phyloP scores from a whole-genome alignment of 495 filamentous ascomycete genomes.

The Penicillium mononematosum region DNA sequence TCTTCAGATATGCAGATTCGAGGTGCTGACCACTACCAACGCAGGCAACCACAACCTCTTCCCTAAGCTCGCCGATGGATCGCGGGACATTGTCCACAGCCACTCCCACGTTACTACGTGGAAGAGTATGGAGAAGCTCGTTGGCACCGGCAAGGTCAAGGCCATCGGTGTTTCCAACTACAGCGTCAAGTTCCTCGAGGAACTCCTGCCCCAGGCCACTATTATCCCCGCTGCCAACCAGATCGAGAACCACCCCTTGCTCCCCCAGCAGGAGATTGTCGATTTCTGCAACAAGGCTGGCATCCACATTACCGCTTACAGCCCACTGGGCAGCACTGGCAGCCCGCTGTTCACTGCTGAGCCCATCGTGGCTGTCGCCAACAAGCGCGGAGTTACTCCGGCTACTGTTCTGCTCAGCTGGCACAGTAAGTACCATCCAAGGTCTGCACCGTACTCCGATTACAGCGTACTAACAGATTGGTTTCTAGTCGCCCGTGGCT shows the following conservation, averaged over 20 bases:
- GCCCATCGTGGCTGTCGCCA: slow-evolving; percentile 65
- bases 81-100: slow-evolving; percentile 62
- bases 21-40: background rate
- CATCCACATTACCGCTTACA: slow-evolving; percentile 75
- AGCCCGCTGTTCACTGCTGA: slow-evolving; percentile 68
- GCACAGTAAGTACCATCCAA: slow-evolving; percentile 55
- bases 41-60: slow-evolving; percentile 72
- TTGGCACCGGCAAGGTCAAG: slow-evolving; percentile 64
- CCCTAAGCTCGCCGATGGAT: slow-evolving; percentile 69
- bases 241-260: slow-evolving; percentile 77
- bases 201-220: slow-evolving; percentile 64
- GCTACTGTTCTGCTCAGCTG: slow-evolving; percentile 70
- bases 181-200: slow-evolving; percentile 67
- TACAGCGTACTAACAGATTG: slow-evolving; percentile 1
- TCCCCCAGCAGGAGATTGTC: slow-evolving; percentile 85
- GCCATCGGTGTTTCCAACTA: slow-evolving; percentile 86
- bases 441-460: background rate
- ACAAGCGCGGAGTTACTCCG: slow-evolving; percentile 63
- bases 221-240: slow-evolving; percentile 83
- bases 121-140: slow-evolving; percentile 75
- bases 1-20: slow-evolving; percentile 2
- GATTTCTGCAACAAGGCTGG: slow-evolving; percentile 71
- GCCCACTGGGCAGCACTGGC: slow-evolving; percentile 74
- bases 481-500: slow-evolving; percentile 62
- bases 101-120: slow-evolving; percentile 72